Evolutionary conservation across 1,284 basidiomycete species (phyloP), one percentile per base, ranked within the genome.

Genomic region (Moesziomyces globuligerus): DNA sequence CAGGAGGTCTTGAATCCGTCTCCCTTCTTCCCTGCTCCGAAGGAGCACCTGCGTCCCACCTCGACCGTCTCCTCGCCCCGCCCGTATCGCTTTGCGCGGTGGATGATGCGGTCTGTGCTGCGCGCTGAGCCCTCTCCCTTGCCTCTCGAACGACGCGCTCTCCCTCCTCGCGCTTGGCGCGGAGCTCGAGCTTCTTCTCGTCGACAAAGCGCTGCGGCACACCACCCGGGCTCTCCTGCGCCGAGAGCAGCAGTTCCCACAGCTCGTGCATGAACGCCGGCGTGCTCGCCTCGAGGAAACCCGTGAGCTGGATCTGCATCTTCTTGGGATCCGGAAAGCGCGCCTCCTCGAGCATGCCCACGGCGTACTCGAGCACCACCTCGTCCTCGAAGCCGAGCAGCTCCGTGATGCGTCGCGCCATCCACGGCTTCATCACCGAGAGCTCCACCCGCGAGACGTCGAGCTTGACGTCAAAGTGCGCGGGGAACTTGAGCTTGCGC

Each of bases 321-420:
- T 91, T 93, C 82, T 89, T 90, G 7, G 94, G 93, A 83, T 98
- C 95, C 5, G 93, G 92, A 7, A 87, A 89, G n/a, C 91, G 90
- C 45, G 89, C 86, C 75, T 95, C 92, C 82, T 98, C 95, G 7
- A 98, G 84, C 41, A 97, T 86, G 20, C 92, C 92, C 88, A 92
- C 91, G 17, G 93, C 92, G 81, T 96, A 98, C 83, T 98, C 95
- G 24, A 96, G 90, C 26, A 98, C 91, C 36, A 98, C 90, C 79
- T 98, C 95, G 83, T 98, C 95, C 80, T 98, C 95, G 48, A 98
- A 89, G 6, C 93, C 93, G 36, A 95, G 88, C 21, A 97, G 87
- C 74, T 94, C 91, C 5, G 91, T 88, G 53, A 96, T 89, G 80
- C 92, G 92, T 84, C 92, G 92, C 5, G 92, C 90, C 58, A 97